Base-by-base conservation (phyloP, 805 yeast genomes). In the Yamadazyma paraphyllophila region DNA sequence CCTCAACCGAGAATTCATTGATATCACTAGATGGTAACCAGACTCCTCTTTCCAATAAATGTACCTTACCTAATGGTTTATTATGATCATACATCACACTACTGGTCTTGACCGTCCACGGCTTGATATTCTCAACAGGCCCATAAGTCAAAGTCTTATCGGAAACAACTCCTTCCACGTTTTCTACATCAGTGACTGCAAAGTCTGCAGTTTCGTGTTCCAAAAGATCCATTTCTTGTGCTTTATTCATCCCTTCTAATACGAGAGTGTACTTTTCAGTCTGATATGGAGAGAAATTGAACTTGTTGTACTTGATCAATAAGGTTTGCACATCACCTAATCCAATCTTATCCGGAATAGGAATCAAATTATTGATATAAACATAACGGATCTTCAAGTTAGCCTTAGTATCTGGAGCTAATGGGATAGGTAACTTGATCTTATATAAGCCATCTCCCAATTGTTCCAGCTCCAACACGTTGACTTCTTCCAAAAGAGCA, bases 21-120 rank as follows among this genome's bases (percentile, higher is more conserved):
- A 52, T 89, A 79, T 88, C 89, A 77, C 70, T 62, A 52, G 90
- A 96, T 2, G 97, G 92, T 42, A 91, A 71, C 97, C 98, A 92
- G 42, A 87, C 63, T 39, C 85, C 86, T 60, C 97, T 79, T 47
- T 78, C 71, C 49, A 89, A 73, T 47, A 69, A 73, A 51, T 76
- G 72, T 17, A 82, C 86, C 51, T 77, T 76, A 14, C 82, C 67
- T 45, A 89, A 58, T 11, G 97, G 95, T 16, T 65, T 55, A 53
- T 82, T 81, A 64, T 80, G 88, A 46, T 77, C 79, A 67, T 78
- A 91, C 31, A 79, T 65, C 30, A 90, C 61, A 2, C 78, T 74
- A 59, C 84, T 59, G n/a, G 80, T 76, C 16, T 65, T 56, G 26
- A 66, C 55, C 0, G 78, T 63, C 53, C 69, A 77, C 2, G 91